These are phyloP conservation scores for Hordeum marinum DNA, from an alignment of 176 grass and related monocot species.

Conservation along the genomic window DNA sequence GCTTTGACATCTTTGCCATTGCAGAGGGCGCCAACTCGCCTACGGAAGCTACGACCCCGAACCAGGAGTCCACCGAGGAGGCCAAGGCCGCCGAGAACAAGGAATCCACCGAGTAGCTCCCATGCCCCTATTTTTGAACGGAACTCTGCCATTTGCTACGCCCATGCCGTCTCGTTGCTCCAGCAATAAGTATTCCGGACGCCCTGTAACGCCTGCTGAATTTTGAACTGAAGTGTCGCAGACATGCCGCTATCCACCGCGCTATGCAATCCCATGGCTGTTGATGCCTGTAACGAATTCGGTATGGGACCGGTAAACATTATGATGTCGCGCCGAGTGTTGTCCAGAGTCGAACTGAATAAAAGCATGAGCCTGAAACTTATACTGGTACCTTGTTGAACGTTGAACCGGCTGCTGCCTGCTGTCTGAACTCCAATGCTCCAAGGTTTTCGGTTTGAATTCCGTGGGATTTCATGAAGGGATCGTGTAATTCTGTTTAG, in stretches of 20 bases:
- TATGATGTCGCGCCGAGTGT: not conserved
- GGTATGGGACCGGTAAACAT: not conserved
- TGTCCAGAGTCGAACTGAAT: not conserved
- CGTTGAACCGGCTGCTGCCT: not conserved
- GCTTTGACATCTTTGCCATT: not conserved
- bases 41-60: conserved; percentile 32
- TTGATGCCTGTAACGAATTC: not conserved
- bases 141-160: not conserved
- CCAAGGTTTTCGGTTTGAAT: not conserved
- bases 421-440: too few relatives aligned
- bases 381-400: not conserved
- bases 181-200: not conserved
- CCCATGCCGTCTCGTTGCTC: not conserved
- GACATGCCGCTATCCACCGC: not conserved
- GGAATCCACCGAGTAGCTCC: not conserved
- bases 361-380: not conserved
- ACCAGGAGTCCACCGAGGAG: conserved; percentile 23
- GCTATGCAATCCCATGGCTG: not conserved
- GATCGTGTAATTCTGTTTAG: not conserved
- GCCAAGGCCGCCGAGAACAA: conserved; percentile 23
- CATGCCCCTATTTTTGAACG: not conserved
- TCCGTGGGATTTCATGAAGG: not conserved
- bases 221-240: not conserved
- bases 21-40: conserved; percentile 42
- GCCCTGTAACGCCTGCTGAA: not conserved